Percentiles rank a stretch among this genome's conserved stretches.
These are phyloP conservation scores for Coemansia sp. DNA, from an alignment of 371 early-diverging fungal genomes.

Conservation along the genomic window DNA sequence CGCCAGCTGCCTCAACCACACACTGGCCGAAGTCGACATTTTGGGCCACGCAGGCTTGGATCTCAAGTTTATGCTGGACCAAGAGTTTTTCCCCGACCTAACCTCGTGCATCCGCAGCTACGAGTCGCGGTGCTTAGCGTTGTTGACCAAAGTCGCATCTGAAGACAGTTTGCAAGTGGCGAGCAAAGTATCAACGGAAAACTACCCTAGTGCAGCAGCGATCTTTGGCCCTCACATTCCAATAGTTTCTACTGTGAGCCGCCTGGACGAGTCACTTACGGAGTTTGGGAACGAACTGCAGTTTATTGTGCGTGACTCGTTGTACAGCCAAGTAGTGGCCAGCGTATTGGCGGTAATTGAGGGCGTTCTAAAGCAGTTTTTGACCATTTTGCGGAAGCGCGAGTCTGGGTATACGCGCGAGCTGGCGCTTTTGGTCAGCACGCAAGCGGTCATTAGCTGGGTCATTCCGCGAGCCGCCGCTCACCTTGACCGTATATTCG, in stretches of 20 bases:
- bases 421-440: conserved; percentile 54
- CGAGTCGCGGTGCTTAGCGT: conserved; percentile 55
- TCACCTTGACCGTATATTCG: conserved; percentile 49
- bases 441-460: conserved; percentile 54
- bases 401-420: conserved; percentile 32
- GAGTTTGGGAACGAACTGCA: conserved; percentile 73
- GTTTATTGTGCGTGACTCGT: conserved; percentile 51
- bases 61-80: conserved; percentile 78
- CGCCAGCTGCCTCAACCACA: conserved; percentile 77
- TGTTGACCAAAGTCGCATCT: conserved; percentile 59
- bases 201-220: conserved; percentile 19
- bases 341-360: conserved; percentile 51
- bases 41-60: conserved; percentile 73
- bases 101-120: conserved; percentile 65
- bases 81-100: conserved; percentile 71
- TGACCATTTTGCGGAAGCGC: conserved; percentile 41
- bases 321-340: conserved; percentile 53
- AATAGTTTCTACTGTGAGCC: conserved; percentile 45
- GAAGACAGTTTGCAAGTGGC: conserved; percentile 61
- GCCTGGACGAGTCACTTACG: conserved; percentile 63
- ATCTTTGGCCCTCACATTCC: conserved; percentile 46
- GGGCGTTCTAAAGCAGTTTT: conserved; percentile 53
- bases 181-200: conserved; percentile 40
- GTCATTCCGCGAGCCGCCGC: conserved; percentile 50
- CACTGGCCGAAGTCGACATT: conserved; percentile 62